Evolutionary conservation across 2,329 filamentous ascomycete genomes (phyloP), one percentile per base, ranked within the genome.

Genomic region (Sarocladium strictum): DNA sequence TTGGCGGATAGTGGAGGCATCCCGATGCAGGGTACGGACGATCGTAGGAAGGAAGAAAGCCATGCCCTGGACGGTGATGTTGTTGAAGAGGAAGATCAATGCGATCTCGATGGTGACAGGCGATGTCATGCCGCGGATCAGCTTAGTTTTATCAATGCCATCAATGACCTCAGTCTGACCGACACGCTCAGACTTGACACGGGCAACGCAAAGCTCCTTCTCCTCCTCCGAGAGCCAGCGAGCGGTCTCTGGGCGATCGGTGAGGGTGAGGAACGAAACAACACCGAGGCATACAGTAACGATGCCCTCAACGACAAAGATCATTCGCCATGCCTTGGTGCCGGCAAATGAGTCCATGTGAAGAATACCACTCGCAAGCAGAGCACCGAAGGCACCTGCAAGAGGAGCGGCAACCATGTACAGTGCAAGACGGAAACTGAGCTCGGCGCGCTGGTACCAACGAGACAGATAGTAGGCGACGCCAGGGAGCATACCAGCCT

Each of bases 401-500:
- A 90, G 72, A 0, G 85, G 85, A 0, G 85, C 81, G 78, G 84
- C 86, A 55, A 88, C 83, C 54, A 89, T 81, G 68, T 88, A 89
- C 2, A 89, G 70, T 0, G 83, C 80, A 1, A 89, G 71, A 0
- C 86, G 77, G 65, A 88, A 88, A 0, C 82, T 78, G 5, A 90
- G 71, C 66, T 90, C 86, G 51, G 77, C 78, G 29, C 83, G 75
- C n/a, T 84, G 75, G 60, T 89, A 90, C 86, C 86, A 90, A 53
- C 86, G 74, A 1, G 80, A 85, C 19, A 89, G 70, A 61, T 89
- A 90, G 67, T 89, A 90, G 0, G 85, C 85, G 38, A 89, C 87
- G 0, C 87, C 86, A 0, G 87, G 87, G 54, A 90, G 67, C 79
- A 90, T 83, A 7, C 86, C 87, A 0, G 87, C 84, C 67, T 91